phyloP scores from a whole-genome alignment of 2,329 filamentous ascomycete genomes.

The Peltaster fructicola region DNA sequence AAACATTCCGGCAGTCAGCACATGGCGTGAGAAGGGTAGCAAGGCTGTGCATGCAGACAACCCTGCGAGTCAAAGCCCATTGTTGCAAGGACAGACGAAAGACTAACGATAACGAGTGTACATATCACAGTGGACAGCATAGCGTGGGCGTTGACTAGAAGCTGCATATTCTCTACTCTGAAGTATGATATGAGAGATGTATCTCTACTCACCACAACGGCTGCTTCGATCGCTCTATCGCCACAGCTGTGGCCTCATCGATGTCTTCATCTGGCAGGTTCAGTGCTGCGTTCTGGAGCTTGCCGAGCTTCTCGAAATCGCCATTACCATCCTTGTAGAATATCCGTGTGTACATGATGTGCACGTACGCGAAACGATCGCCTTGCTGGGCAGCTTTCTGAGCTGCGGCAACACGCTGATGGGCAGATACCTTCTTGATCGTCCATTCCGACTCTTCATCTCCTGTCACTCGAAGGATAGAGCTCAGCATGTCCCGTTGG shows the following conservation, averaged over 20 bases:
- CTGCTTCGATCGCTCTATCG: no score
- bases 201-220: no score
- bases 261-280: constrained; percentile 40
- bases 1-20: constrained; percentile 88
- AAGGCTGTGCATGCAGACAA: constrained; percentile 63
- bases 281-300: constrained; percentile 35
- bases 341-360: constrained; percentile 36
- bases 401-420: constrained; percentile 33
- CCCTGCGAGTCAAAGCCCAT: constrained; percentile 7
- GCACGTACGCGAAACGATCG: constrained; percentile 27
- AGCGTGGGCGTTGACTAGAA: no score
- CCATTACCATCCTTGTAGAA: constrained; percentile 27
- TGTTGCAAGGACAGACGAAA: constrained; percentile 8
- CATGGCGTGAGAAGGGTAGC: constrained; percentile 86
- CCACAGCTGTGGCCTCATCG: constrained; percentile 36
- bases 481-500: constrained; percentile 48
- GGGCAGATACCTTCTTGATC: constrained; percentile 30
- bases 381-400: constrained; percentile 27
- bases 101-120: no score
- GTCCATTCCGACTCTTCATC: constrained; percentile 44
- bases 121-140: no score
- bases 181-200: no score
- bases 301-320: constrained; percentile 21
- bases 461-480: constrained; percentile 39
- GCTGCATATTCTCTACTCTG: no score